Evolutionary conservation across 306 rosid genomes (phyloP).

Genomic region (Quercus alba): DNA sequence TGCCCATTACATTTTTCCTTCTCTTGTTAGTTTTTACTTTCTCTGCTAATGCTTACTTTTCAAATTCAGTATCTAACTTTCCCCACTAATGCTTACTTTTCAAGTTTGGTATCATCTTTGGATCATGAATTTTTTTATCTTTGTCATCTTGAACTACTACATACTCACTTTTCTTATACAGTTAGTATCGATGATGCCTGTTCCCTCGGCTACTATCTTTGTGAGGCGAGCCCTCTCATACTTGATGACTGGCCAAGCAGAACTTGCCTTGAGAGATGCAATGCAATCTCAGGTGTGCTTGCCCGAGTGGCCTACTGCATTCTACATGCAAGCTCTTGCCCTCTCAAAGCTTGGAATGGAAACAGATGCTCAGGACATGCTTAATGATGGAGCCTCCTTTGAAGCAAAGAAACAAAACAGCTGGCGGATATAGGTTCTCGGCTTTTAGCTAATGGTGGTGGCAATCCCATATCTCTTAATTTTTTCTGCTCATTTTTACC

Average conservation of each 20-base stretch:
- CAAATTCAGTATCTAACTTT: background rate
- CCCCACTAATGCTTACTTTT: background rate
- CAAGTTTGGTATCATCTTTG: background rate
- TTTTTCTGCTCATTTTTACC: background rate
- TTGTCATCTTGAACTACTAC: background rate
- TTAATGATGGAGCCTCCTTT: slow-evolving; percentile 78
- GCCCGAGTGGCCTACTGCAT: slow-evolving; percentile 95
- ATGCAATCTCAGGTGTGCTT: slow-evolving; percentile 97
- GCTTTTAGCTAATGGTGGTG: background rate
- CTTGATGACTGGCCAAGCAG: slow-evolving; percentile 81
- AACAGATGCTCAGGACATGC: slow-evolving; percentile 95
- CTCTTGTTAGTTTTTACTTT: background rate
- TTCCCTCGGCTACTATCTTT: slow-evolving; percentile 76
- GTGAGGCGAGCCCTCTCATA: slow-evolving; percentile 88
- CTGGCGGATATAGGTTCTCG: slow-evolving; percentile 57
- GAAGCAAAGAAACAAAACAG: slow-evolving; percentile 77
- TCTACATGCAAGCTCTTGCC: slow-evolving; percentile 92
- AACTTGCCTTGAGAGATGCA: slow-evolving; percentile 82
- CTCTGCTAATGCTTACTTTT: background rate
- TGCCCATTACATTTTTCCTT: background rate
- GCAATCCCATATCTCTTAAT: too few species aligned
- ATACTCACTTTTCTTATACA: slow-evolving; percentile 26
- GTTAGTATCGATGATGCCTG: slow-evolving; percentile 81
- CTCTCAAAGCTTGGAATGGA: slow-evolving; percentile 97
- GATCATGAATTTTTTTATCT: too few species aligned